Evolutionary conservation across 495 filamentous ascomycete species (phyloP).

Genomic region (Aspergillus cavernicola): DNA sequence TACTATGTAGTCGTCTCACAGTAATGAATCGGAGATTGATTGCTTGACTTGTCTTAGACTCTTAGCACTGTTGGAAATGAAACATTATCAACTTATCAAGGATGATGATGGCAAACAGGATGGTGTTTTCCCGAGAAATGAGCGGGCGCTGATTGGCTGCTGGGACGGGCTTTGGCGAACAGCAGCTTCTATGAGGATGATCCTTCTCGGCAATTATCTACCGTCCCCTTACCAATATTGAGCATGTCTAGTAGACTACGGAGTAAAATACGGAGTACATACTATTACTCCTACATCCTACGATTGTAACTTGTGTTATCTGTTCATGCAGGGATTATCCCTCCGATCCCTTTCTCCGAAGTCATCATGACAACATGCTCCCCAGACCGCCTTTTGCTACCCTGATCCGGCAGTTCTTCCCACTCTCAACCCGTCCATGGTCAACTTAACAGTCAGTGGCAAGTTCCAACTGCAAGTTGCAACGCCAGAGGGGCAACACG

Average conservation of each 20-base stretch:
- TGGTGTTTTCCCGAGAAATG: not conserved
- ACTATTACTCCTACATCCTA: too few species aligned
- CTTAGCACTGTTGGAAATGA: too few species aligned
- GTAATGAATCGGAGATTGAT: too few species aligned
- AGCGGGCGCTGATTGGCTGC: not conserved
- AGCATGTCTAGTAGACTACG: not conserved
- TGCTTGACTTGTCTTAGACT: too few species aligned
- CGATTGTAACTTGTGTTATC: not conserved
- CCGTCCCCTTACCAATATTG: constrained; percentile 6
- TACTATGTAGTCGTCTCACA: too few species aligned
- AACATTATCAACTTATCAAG: too few species aligned
- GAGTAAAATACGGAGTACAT: too few species aligned
- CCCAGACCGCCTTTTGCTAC: constrained; percentile 13
- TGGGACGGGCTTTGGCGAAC: not conserved
- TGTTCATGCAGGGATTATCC: constrained; percentile 9
- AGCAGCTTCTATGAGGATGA: not conserved
- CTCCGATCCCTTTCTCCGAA: not conserved
- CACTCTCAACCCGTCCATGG: not conserved
- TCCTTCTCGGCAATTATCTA: constrained; percentile 3
- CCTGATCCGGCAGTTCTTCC: not conserved
- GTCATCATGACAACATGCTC: constrained; percentile 9
- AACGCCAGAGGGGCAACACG: constrained; percentile 5
- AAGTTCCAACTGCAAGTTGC: not conserved
- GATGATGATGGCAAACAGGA: too few species aligned
- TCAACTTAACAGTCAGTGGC: not conserved